Conservation (phyloP, 257 asterid genomes). For the Echites panduratus region DNA sequence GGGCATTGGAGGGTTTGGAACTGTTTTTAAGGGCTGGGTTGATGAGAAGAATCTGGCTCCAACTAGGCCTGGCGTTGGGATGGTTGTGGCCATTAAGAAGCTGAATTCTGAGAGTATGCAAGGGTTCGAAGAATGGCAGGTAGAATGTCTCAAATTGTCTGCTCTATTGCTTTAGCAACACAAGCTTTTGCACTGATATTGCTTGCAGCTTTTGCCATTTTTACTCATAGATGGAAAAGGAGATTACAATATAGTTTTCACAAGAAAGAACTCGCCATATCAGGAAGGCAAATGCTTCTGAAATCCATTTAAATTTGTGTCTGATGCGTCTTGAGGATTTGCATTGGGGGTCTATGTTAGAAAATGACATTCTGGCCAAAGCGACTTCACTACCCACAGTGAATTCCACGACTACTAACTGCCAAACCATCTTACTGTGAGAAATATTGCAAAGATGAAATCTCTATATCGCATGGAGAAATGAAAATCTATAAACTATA, state of each 20-base stretch:
- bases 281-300: neutral
- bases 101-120: slow-evolving; percentile 38
- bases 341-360: neutral
- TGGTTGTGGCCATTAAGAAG: slow-evolving; percentile 47
- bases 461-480: neutral
- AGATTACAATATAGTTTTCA: neutral
- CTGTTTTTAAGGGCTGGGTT: slow-evolving; percentile 50
- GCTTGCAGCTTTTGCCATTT: neutral
- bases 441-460: neutral
- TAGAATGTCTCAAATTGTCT: slow-evolving; percentile 9
- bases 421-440: neutral
- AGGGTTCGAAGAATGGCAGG: slow-evolving; percentile 57
- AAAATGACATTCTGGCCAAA: neutral
- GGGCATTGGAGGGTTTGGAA: slow-evolving; percentile 50
- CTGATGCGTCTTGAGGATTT: neutral
- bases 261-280: neutral
- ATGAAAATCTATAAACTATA: neutral
- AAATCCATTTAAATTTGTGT: neutral
- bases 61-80: slow-evolving; percentile 32
- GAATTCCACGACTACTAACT: neutral
- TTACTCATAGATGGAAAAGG: neutral
- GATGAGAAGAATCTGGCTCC: slow-evolving; percentile 40
- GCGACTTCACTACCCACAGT: neutral
- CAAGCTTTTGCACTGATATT: neutral
- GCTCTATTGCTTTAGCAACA: neutral